Conservation (phyloP, 176 grass and related monocot genomes). For the Phyllostachys edulis region DNA sequence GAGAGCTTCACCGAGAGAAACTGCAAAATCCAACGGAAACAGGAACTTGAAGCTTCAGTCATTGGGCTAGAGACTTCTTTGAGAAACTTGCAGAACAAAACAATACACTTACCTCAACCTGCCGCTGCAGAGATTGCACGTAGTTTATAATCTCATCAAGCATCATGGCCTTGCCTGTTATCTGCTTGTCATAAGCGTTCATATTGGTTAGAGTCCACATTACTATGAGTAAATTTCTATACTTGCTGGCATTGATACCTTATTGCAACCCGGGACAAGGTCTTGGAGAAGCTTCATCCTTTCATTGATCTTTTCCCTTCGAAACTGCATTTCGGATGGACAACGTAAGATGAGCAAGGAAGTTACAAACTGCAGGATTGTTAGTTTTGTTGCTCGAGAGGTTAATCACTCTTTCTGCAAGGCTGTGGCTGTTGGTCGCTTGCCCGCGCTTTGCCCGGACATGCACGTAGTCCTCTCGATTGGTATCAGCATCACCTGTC, state of each 20-base stretch:
- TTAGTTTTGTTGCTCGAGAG: constrained; percentile 12
- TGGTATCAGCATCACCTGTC: constrained; percentile 18
- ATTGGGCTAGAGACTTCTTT: background rate
- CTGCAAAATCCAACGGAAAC: constrained; percentile 40
- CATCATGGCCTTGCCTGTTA: constrained; percentile 95
- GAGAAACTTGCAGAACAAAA: background rate
- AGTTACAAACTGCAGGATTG: background rate
- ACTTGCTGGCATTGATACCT: constrained; percentile 39
- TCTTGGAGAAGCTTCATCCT: constrained; percentile 96
- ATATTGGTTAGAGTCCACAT: background rate
- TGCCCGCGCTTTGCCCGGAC: constrained; percentile 89
- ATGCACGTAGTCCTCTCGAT: constrained; percentile 60
- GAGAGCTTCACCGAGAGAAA: constrained; percentile 95
- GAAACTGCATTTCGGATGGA: constrained; percentile 50
- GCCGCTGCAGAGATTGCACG: constrained; percentile 88
- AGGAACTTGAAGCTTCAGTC: background rate
- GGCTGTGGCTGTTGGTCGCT: constrained; percentile 96
- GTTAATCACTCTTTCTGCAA: constrained; percentile 83
- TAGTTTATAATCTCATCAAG: constrained; percentile 99
- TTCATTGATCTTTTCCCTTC: constrained; percentile 95
- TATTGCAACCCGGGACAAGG: constrained; percentile 88
- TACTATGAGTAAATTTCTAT: background rate
- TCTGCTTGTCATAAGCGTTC: constrained; percentile 47
- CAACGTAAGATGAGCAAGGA: constrained; percentile 4
- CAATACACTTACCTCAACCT: constrained; percentile 67